phyloP scores from a whole-genome alignment of 179 eudicot genomes.

The Beta corolliflora region DNA sequence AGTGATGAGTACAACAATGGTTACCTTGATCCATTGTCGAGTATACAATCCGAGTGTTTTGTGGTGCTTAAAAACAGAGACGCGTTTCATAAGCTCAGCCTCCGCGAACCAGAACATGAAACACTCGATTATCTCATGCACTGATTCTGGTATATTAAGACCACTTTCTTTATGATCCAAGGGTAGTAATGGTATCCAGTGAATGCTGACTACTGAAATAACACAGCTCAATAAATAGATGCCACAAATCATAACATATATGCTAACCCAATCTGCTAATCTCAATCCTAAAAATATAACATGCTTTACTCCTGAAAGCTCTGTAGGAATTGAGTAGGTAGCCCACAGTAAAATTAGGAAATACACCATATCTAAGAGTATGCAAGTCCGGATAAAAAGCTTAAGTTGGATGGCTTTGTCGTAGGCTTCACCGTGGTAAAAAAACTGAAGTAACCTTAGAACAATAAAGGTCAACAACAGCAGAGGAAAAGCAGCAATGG shows the following conservation, averaged over 20 bases:
- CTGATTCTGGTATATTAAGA: background rate
- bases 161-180: background rate
- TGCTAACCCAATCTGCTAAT: background rate
- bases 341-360: too few relatives aligned
- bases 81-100: too few relatives aligned
- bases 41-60: background rate
- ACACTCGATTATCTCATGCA: slow-evolving; percentile 6
- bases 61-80: background rate
- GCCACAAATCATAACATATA: background rate
- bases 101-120: background rate
- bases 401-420: background rate
- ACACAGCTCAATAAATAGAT: background rate
- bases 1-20: background rate
- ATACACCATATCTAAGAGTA: background rate
- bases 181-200: background rate
- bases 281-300: background rate
- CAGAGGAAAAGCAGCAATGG: too few relatives aligned
- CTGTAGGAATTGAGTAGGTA: background rate
- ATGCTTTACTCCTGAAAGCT: background rate
- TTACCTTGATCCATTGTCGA: background rate
- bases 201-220: background rate
- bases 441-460: too few relatives aligned
- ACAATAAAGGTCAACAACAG: background rate
- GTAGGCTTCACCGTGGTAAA: background rate
- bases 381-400: background rate